phyloP scores from a whole-genome alignment of 1,284 basidiomycete species.

The Sanghuangporus weigelae region DNA sequence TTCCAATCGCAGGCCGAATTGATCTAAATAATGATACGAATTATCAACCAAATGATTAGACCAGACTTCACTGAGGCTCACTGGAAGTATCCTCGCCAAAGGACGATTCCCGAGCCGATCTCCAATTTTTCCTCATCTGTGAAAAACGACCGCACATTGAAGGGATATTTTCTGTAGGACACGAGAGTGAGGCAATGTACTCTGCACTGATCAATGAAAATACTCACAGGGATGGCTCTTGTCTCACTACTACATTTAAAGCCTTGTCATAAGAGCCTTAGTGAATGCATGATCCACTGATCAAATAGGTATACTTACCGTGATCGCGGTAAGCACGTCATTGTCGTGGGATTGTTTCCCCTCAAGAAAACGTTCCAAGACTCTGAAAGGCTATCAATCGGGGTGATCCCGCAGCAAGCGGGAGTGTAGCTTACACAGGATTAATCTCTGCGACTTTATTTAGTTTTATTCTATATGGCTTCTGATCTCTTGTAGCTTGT shows the following conservation, averaged over 20 bases:
- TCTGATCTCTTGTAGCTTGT: constrained; percentile 36
- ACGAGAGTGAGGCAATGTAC: neutral
- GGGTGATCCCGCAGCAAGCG: neutral
- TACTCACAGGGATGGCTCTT: constrained; percentile 54
- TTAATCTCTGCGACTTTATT: constrained; percentile 70
- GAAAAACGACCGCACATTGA: constrained; percentile 75
- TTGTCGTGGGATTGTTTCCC: constrained; percentile 69
- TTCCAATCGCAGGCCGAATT: constrained; percentile 59
- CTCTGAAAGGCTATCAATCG: constrained; percentile 33
- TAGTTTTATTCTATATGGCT: constrained; percentile 56
- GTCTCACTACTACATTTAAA: constrained; percentile 69
- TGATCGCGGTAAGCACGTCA: constrained; percentile 65
- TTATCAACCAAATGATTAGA: neutral
- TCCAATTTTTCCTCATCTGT: constrained; percentile 56
- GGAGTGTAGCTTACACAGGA: constrained; percentile 50
- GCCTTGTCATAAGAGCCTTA: constrained; percentile 36
- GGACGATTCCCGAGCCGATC: constrained; percentile 60
- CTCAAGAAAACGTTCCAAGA: constrained; percentile 56
- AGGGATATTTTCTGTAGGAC: constrained; percentile 46
- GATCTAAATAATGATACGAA: constrained; percentile 25
- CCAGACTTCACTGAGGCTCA: constrained; percentile 24
- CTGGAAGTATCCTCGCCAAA: constrained; percentile 76
- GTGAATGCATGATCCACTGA: neutral
- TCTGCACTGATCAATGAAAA: neutral
- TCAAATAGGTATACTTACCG: constrained; percentile 35